Percentiles rank a stretch among this genome's conserved stretches.
Evolutionary conservation across 1,139 yeast genomes (phyloP).

Genomic region (Dujonia santamariae): DNA sequence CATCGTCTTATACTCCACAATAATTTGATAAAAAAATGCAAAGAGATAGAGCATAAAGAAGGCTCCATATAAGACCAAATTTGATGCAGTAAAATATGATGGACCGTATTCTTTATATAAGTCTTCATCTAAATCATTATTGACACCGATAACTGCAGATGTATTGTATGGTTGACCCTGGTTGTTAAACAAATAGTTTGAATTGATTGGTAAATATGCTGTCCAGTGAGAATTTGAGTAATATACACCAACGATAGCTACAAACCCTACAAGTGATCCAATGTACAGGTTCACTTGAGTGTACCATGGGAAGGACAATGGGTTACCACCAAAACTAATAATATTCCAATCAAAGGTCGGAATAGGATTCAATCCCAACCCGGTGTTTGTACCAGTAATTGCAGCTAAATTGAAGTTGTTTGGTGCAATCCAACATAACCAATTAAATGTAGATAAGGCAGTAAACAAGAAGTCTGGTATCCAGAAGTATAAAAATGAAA

Average conservation of each 20-base stretch:
- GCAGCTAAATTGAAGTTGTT: slow-evolving; percentile 38
- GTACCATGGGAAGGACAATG: slow-evolving; percentile 45
- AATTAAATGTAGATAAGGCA: slow-evolving; percentile 32
- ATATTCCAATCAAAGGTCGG: slow-evolving; percentile 53
- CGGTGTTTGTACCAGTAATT: slow-evolving; percentile 53
- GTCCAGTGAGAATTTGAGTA: slow-evolving; percentile 51
- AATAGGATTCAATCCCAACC: slow-evolving; percentile 60
- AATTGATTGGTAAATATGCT: slow-evolving; percentile 53
- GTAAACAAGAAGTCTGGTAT: slow-evolving; percentile 31
- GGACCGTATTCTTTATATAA: slow-evolving; percentile 49
- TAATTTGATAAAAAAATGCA: slow-evolving; percentile 43
- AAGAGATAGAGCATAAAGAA: slow-evolving; percentile 60
- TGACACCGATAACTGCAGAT: slow-evolving; percentile 33
- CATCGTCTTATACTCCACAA: slow-evolving; percentile 23
- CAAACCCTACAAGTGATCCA: slow-evolving; percentile 44
- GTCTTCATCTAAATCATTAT: slow-evolving; percentile 33
- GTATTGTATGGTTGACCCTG: slow-evolving; percentile 44
- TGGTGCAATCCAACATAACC: slow-evolving; percentile 40
- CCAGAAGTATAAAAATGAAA: slow-evolving; percentile 33
- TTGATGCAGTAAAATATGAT: slow-evolving; percentile 38
- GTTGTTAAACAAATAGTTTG: slow-evolving; percentile 44
- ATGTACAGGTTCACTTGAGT: slow-evolving; percentile 36
- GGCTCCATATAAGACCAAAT: slow-evolving; percentile 51
- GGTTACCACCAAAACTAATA: slow-evolving; percentile 15
- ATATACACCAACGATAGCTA: slow-evolving; percentile 44